These are phyloP conservation scores for Pseudomonodictys pantanalensis DNA, from an alignment of 495 filamentous ascomycete species.

Conservation along the genomic window DNA sequence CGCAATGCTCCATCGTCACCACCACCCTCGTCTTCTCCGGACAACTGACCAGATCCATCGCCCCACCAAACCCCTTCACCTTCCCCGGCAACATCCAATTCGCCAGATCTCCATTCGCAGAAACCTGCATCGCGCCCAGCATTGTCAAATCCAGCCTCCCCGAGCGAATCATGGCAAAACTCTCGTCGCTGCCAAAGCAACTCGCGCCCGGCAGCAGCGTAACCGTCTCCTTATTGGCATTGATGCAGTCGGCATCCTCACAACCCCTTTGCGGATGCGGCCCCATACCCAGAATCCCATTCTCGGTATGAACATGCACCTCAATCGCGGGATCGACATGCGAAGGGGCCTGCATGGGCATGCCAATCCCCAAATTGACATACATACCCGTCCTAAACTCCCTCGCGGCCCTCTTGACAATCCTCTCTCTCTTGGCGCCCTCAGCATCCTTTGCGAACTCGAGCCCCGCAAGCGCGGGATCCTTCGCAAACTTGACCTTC, in stretches of 20 bases:
- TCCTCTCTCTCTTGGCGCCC: constrained; percentile 51
- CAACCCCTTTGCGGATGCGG: constrained; percentile 55
- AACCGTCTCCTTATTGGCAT: constrained; percentile 62
- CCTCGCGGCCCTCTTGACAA: constrained; percentile 58
- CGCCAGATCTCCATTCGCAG: constrained; percentile 56
- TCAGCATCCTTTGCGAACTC: constrained; percentile 38
- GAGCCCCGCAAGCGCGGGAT: constrained; percentile 31
- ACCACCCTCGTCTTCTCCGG: constrained; percentile 60
- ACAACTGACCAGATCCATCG: constrained; percentile 62
- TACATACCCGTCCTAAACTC: constrained; percentile 64
- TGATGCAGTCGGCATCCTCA: constrained; percentile 60
- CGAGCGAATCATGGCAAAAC: constrained; percentile 61
- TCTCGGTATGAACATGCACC: constrained; percentile 58
- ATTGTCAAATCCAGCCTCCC: constrained; percentile 61
- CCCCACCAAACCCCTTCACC: constrained; percentile 63
- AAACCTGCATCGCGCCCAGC: constrained; percentile 59
- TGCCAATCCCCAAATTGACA: constrained; percentile 65
- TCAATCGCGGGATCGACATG: constrained; percentile 51
- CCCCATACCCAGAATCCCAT: constrained; percentile 62
- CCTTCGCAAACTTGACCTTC: constrained; percentile 49
- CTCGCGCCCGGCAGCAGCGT: constrained; percentile 56
- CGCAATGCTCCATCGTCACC: constrained; percentile 60
- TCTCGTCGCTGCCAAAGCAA: constrained; percentile 58
- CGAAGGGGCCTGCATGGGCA: constrained; percentile 56
- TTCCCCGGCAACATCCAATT: constrained; percentile 66